phyloP scores from a whole-genome alignment of 352 stramenopile genomes.

The Peronospora tabacina region DNA sequence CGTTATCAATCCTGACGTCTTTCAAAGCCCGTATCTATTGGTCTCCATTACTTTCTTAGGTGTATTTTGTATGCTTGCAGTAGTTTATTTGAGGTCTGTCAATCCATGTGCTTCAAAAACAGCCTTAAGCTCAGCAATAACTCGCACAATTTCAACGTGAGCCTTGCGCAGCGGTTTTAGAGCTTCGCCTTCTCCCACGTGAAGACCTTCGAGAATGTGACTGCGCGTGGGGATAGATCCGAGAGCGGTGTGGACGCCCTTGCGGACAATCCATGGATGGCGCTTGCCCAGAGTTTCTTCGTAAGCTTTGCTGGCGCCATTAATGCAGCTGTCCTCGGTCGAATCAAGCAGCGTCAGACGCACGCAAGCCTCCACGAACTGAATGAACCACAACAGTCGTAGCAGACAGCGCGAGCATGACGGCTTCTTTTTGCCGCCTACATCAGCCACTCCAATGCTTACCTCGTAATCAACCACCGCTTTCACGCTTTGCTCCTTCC shows the following conservation, averaged over 20 bases:
- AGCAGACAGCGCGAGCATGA: constrained; percentile 65
- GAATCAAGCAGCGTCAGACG: constrained; percentile 61
- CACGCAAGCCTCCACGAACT: constrained; percentile 76
- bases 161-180: constrained; percentile 32
- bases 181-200: constrained; percentile 36
- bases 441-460: constrained; percentile 39
- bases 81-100: constrained; percentile 66
- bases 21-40: too few relatives aligned
- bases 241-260: constrained; percentile 70
- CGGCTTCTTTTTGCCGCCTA: constrained; percentile 80
- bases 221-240: constrained; percentile 52
- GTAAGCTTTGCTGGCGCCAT: constrained; percentile 67
- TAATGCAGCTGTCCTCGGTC: constrained; percentile 53
- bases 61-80: constrained; percentile 14
- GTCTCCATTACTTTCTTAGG: constrained; percentile 10
- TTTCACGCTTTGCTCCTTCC: constrained; percentile 51
- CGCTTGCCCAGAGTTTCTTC: constrained; percentile 72
- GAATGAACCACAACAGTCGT: constrained; percentile 73
- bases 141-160: constrained; percentile 37
- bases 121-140: constrained; percentile 46
- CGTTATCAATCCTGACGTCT: too few relatives aligned
- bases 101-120: constrained; percentile 60
- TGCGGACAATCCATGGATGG: constrained; percentile 81
- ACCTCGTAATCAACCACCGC: constrained; percentile 60
- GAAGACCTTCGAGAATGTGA: constrained; percentile 45